Base-by-base conservation (phyloP, 768 basidiomycete genomes). In the Collybiopsis luxurians region DNA sequence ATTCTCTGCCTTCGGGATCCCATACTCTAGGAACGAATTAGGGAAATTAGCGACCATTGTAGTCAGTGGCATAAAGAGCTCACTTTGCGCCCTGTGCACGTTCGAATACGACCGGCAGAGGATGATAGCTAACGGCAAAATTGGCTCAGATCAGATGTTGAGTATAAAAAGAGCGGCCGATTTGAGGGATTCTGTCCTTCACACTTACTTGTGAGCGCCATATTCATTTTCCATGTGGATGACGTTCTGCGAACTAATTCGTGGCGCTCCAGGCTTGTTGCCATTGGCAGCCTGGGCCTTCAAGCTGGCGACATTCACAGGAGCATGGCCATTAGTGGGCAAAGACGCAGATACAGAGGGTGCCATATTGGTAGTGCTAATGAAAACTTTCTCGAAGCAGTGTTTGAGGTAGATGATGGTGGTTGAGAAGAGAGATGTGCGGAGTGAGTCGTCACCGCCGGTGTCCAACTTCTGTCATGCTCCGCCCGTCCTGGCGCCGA, bases 1-100 rank as follows among this genome's bases (percentile, higher is more conserved):
- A 99, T 67, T 95, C 90, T 51, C 83, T 87, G 60, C 95, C 95
- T 79, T 96, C 95, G 2, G 89, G 90, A 68, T 97, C 95, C 90
- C 92, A 96, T 69, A 94, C 92, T 65, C 80, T 81, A 55, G 34
- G 28, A 59, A 26, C 28, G 40, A 44, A 27, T 24, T 39, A 26
- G 5, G 31, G 19, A 12, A 46, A 11, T 34, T 1, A 13, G n/a
- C 19, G 15, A 27, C 28, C 4, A 23, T 42, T 3, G 57, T 19
- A 24, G 57, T 28, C 43, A 36, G 23, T 44, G 50, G 48, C 53
- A 28, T 51, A 54, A 56, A 47, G 45, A 53, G 77, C 89, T 81
- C 79, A 93, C 91, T 86, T 90, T 24, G 91, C 94, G 42, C 96
- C 97, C 60, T 82, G 81, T 21, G 90, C 96, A 44, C 83, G 81